Evolutionary conservation across 192 early-diverging fungal species (phyloP), one percentile per base, ranked within the genome.

Genomic region (Coemansia sp.): DNA sequence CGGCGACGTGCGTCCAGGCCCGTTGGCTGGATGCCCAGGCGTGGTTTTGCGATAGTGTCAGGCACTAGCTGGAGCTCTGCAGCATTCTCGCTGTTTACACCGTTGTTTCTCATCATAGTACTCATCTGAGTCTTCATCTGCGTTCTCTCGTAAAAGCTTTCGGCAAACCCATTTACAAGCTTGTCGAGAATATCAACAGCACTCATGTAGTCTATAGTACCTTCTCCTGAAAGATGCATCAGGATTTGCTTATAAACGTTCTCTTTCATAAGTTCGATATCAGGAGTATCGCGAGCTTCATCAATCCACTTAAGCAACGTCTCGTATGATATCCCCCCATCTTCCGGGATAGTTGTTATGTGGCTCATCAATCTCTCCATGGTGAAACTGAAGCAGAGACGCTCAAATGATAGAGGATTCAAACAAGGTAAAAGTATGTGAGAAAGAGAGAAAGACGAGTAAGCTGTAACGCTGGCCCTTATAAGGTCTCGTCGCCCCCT

Each of bases 1-100:
- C 70, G 74, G 37, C 45, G 58, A 26, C 52, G 51, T n/a, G 67
- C 31, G 9, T 64, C 70, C 12, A 75, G 56, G 13, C 64, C 53
- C 26, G 55, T 20, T 18, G 16, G 7, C 31, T 30, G 28, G 7
- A 57, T 16, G 31, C 55, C 55, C 31, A 57, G 55, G 18, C 30
- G 12, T 30, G 55, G 30, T n/a, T 57, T 57, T 34, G 7, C 30
- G 16, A 9, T 25, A 1, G 1, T 26, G 7, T 51, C 25, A 13
- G 48, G 48, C 23, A 51, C 48, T 26, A 51, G 0, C 25, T 51
- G 48, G 15, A 51, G 48, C 10, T 13, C 48, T 9, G 23, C 48
- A 28, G 9, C 21, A 26, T 51, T 25, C 25, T 7, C 48, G 21
- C 25, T 25, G 48, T 51, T 26, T 12, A 26, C 13, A 13, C 20